These are phyloP conservation scores for Setaria italica DNA, from an alignment of 202 grass and related monocot species.

Conservation along the genomic window DNA sequence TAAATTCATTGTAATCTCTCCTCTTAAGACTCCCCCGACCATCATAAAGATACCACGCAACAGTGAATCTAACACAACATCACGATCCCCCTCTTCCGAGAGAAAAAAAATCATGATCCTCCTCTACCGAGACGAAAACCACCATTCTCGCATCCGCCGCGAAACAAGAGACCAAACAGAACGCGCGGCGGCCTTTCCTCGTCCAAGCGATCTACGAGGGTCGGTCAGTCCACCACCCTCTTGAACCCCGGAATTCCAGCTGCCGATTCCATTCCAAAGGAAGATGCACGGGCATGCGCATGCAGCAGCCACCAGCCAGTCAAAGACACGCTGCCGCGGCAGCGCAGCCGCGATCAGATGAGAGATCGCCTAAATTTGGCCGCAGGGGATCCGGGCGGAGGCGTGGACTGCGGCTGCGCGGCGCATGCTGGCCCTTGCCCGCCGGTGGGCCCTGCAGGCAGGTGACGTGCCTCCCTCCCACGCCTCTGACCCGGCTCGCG, in stretches of 20 bases:
- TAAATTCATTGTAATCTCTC: too few species aligned
- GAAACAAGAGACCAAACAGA: not conserved
- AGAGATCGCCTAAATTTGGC: slow-evolving; percentile 36
- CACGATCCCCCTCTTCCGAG: too few species aligned
- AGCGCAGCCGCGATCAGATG: too few species aligned
- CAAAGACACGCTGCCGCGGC: slow-evolving; percentile 25
- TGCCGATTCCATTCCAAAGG: not conserved
- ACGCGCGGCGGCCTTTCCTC: not conserved
- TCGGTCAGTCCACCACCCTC: not conserved
- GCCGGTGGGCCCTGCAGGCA: not conserved
- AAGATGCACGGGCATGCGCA: not conserved
- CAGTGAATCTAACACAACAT: too few species aligned
- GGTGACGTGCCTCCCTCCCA: slow-evolving; percentile 33
- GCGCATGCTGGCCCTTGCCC: not conserved
- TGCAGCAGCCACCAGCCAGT: not conserved
- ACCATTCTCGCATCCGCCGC: too few species aligned
- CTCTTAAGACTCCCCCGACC: too few species aligned
- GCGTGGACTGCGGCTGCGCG: slow-evolving; percentile 24
- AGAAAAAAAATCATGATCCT: too few species aligned
- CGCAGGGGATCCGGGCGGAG: slow-evolving; percentile 28
- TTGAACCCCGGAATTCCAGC: not conserved
- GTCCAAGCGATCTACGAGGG: too few species aligned
- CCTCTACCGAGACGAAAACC: too few species aligned
- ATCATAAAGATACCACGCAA: too few species aligned
- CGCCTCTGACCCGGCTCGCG: slow-evolving; percentile 45